These are phyloP conservation scores for Cladosporium sp. DNA, from an alignment of 2,329 filamentous ascomycete genomes.

Conservation along the genomic window DNA sequence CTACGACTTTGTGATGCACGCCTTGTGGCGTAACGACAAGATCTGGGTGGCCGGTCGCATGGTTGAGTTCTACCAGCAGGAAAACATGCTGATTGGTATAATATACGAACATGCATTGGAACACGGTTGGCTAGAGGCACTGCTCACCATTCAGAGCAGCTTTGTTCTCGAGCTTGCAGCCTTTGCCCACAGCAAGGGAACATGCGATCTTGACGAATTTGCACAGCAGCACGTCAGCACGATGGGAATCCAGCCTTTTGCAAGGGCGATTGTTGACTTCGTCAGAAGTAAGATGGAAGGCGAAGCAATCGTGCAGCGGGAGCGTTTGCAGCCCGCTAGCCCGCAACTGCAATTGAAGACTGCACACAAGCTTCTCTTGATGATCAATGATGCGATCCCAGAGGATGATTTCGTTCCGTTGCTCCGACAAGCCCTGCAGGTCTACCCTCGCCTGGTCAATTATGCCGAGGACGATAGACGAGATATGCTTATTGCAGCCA, in stretches of 20 bases:
- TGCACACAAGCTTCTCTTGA: constrained; percentile 72
- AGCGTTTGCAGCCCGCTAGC: constrained; percentile 27
- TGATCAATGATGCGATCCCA: constrained; percentile 59
- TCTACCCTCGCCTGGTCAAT: constrained; percentile 92
- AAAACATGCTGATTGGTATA: constrained; percentile 62
- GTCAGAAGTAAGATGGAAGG: constrained; percentile 78
- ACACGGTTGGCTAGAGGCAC: constrained; percentile 77
- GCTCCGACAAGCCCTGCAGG: constrained; percentile 83
- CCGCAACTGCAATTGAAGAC: constrained; percentile 59
- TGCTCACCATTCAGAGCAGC: constrained; percentile 73
- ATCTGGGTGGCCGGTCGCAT: constrained; percentile 80
- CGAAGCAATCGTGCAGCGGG: constrained; percentile 70
- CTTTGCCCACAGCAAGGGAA: constrained; percentile 73
- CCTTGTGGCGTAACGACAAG: constrained; percentile 85
- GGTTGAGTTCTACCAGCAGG: constrained; percentile 68
- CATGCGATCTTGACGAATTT: constrained; percentile 80
- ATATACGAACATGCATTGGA: constrained; percentile 77
- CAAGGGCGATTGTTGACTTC: constrained; percentile 71
- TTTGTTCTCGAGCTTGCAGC: constrained; percentile 86
- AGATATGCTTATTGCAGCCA: constrained; percentile 84
- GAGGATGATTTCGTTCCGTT: constrained; percentile 72
- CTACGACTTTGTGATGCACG: constrained; percentile 84
- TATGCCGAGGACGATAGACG: constrained; percentile 74
- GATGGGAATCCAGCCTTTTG: constrained; percentile 52
- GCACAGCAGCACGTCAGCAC: constrained; percentile 59